phyloP scores from a whole-genome alignment of 176 grass and related monocot species.

The Oryza meridionalis region DNA sequence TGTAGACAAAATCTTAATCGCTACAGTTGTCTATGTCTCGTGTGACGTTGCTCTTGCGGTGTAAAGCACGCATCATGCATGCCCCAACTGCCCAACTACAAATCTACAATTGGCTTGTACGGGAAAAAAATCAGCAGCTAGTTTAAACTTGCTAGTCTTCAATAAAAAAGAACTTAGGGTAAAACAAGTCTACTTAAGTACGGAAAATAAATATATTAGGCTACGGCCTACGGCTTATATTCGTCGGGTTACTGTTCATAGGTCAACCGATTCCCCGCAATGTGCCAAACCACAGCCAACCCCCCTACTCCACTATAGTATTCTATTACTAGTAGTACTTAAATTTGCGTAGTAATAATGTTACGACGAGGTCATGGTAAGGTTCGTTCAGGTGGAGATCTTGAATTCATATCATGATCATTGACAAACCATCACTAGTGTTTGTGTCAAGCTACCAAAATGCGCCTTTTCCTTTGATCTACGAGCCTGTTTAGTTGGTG shows the following conservation, averaged over 20 bases:
- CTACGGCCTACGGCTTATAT: background rate
- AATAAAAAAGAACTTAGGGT: too few species aligned
- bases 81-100: background rate
- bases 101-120: background rate
- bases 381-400: background rate
- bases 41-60: background rate
- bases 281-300: background rate
- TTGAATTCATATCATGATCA: background rate
- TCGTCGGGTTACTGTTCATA: background rate
- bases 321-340: background rate
- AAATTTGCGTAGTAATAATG: background rate
- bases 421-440: background rate
- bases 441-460: background rate
- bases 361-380: background rate
- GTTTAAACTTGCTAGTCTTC: background rate
- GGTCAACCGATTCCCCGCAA: background rate
- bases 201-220: background rate
- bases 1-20: background rate
- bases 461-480: background rate
- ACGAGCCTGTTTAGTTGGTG: too few species aligned
- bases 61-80: constrained; percentile 16
- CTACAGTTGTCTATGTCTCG: background rate
- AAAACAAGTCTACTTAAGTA: too few species aligned
- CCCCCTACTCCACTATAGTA: background rate
- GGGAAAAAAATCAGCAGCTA: background rate